A percentile compares a stretch with the other conserved stretches of the same genome.
phyloP scores from a whole-genome alignment of 2,329 filamentous ascomycete genomes.

The Chaetomium strumarium region DNA sequence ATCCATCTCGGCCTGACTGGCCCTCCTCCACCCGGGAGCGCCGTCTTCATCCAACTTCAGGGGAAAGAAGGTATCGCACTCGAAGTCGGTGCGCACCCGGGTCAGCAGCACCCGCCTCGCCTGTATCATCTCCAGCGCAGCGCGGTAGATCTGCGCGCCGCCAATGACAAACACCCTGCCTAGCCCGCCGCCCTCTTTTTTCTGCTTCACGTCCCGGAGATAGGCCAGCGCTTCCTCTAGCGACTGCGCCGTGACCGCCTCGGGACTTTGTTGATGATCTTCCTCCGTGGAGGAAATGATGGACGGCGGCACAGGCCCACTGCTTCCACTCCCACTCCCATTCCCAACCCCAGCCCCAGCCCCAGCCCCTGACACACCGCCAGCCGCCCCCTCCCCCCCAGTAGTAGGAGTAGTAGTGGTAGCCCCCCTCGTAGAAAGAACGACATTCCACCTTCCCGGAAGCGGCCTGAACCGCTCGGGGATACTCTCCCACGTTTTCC shows the following conservation, averaged over 20 bases:
- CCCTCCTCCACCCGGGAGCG: constrained; percentile 48
- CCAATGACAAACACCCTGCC: constrained; percentile 80
- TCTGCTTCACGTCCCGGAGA: constrained; percentile 29
- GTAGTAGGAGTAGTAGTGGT: background rate
- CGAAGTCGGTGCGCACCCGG: constrained; percentile 60
- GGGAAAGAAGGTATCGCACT: constrained; percentile 71
- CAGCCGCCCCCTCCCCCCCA: background rate
- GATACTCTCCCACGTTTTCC: constrained; percentile 94
- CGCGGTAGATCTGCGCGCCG: constrained; percentile 76
- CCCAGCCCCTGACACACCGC: too few relatives aligned
- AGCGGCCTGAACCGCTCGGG: constrained; percentile 73
- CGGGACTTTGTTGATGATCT: too few relatives aligned
- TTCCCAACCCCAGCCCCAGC: too few relatives aligned
- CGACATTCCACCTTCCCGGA: constrained; percentile 71
- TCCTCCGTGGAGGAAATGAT: too few relatives aligned
- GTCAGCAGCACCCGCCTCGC: constrained; percentile 64
- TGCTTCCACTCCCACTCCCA: too few relatives aligned
- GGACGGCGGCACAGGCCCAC: too few relatives aligned
- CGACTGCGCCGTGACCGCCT: constrained; percentile 51
- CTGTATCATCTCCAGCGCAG: constrained; percentile 56
- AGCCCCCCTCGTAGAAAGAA: constrained; percentile 56
- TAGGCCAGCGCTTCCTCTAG: constrained; percentile 52
- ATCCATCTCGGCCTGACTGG: constrained; percentile 47
- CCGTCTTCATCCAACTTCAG: constrained; percentile 44
- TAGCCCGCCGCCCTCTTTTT: constrained; percentile 29